A percentile compares a stretch with the other conserved stretches of the same genome.
phyloP scores from a whole-genome alignment of 805 yeast species.

The Starmerella stigmatis region DNA sequence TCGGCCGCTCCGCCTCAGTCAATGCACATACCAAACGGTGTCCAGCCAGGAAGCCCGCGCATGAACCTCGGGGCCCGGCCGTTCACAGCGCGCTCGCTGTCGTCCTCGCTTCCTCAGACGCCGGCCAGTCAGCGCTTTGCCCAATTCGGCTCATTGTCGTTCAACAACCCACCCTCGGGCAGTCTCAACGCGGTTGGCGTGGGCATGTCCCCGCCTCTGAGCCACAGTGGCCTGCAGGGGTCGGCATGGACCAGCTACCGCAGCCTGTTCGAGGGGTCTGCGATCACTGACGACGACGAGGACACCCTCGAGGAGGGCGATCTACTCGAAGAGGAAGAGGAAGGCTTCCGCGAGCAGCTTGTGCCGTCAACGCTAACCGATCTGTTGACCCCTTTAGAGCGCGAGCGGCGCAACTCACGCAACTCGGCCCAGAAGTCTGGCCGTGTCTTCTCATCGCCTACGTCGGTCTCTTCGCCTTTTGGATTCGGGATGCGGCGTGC shows the following conservation, averaged over 20 bases:
- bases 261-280: conserved; percentile 27
- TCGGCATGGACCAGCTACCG: conserved; percentile 6
- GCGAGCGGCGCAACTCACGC: conserved; percentile 57
- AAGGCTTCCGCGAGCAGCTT: conserved; percentile 56
- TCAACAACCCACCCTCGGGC: neutral
- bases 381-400: conserved; percentile 69
- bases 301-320: conserved; percentile 8
- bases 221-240: neutral
- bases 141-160: neutral
- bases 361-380: conserved; percentile 77
- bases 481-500: conserved; percentile 5
- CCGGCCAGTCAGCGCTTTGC: neutral
- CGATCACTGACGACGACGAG: conserved; percentile 34
- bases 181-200: neutral
- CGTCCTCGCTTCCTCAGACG: conserved; percentile 3
- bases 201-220: conserved; percentile 1
- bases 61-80: conserved; percentile 2
- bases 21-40: neutral
- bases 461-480: conserved; percentile 2
- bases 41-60: conserved; percentile 4
- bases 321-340: conserved; percentile 25
- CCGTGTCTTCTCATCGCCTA: conserved; percentile 15
- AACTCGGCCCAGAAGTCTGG: conserved; percentile 18
- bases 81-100: conserved; percentile 2
- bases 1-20: no score